Evolutionary conservation across 805 yeast genomes (phyloP), one percentile per base, ranked within the genome.

Genomic region (Myxozyma melibiosi): DNA sequence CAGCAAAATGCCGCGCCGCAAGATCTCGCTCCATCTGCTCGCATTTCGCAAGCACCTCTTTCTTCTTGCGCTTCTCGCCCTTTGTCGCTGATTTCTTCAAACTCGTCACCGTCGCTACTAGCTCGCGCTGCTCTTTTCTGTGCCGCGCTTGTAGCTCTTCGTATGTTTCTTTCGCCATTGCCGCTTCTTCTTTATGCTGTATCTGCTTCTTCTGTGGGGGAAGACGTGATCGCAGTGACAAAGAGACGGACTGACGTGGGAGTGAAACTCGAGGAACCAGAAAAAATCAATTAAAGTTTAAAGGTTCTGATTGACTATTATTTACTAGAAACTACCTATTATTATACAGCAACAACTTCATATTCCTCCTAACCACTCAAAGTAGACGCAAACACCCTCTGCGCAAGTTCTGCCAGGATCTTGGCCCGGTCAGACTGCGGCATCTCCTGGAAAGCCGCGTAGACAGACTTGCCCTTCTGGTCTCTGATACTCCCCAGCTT

Each of bases 81-180:
- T 89, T 88, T 16, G 89, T 83, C 1, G 92, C 91, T 71, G 85
- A 92, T 66, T 88, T 88, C 73, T 86, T 88, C 78, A 90, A 72
- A 1, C 87, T 85, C 2, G 96, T 89, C 30, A 83, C 76, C 30
- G 80, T 78, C 8, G 87, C 85, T 20, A 80, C 76, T 57, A 89
- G 74, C 55, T 89, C 90, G 61, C 83, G 79, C 53, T 70, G 71
- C 70, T 90, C 95, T 66, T 84, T 84, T 64, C 81, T 77, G 64
- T 90, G 96, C 60, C 86, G 78, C 0, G 81, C 76, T 3, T 81
- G 60, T 2, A 85, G 54, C 41, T 78, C 80, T 24, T 83, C 87
- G 67, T 73, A 74, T 2, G 76, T 68, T 48, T 78, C 80, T 14
- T 22, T 16, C 34, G 22, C 30, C n/a, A n/a, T n/a, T n/a, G n/a